These are phyloP conservation scores for Ramularia endophylla DNA, from an alignment of 2,329 filamentous ascomycete genomes.

Conservation along the genomic window DNA sequence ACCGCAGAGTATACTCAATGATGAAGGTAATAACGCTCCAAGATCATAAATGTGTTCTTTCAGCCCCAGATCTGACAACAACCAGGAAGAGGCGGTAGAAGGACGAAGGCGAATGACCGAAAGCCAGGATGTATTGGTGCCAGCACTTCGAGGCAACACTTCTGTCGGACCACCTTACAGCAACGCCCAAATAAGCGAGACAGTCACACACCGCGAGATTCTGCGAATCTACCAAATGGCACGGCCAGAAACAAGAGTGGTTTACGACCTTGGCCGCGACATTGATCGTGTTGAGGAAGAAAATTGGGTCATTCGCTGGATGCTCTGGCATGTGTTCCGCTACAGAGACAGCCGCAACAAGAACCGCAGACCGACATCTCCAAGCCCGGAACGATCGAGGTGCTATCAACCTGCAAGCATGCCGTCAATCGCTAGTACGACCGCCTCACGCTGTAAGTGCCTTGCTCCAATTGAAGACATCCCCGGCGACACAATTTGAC, in stretches of 20 bases:
- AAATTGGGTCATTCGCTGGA: conserved; percentile 49
- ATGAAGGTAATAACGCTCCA: conserved; percentile 36
- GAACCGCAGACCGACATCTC: conserved; percentile 21
- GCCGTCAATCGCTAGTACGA: neutral
- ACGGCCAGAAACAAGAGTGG: conserved; percentile 33
- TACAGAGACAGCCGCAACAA: conserved; percentile 40
- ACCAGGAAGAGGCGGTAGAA: conserved; percentile 38
- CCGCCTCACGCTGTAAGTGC: conserved; percentile 7
- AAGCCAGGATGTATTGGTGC: conserved; percentile 34
- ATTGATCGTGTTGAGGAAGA: conserved; percentile 37
- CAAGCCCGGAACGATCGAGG: conserved; percentile 14
- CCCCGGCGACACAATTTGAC: neutral
- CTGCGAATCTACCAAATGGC: conserved; percentile 37
- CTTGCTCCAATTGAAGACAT: no score
- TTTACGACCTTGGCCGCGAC: conserved; percentile 40
- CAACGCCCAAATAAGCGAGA: conserved; percentile 44
- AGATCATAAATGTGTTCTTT: neutral
- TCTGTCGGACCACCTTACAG: conserved; percentile 37
- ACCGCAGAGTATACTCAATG: conserved; percentile 36
- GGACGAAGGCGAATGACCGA: conserved; percentile 39
- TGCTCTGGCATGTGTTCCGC: conserved; percentile 48
- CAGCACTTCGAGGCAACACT: conserved; percentile 28
- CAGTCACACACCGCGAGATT: conserved; percentile 42
- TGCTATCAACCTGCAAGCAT: neutral
- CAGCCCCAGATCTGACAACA: neutral